phyloP scores from a whole-genome alignment of 805 yeast species.

The Spathaspora sp. region DNA sequence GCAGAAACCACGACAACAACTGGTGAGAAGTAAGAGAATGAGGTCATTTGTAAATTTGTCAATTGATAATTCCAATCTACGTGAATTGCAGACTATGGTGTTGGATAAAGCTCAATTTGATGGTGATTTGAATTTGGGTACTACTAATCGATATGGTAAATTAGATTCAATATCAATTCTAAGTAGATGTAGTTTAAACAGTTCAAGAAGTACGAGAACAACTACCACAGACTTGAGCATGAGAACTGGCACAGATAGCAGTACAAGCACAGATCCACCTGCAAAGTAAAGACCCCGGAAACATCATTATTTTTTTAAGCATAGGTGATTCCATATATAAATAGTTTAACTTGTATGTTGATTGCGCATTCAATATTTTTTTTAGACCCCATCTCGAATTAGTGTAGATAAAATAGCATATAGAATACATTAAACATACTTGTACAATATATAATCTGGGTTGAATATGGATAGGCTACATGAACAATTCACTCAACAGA shows the following conservation, averaged over 20 bases:
- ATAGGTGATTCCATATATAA: neutral
- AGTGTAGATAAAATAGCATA: neutral
- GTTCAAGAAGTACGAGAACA: conserved; percentile 1
- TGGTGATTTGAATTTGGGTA: conserved; percentile 9
- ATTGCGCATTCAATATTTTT: neutral
- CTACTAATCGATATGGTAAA: conserved; percentile 7
- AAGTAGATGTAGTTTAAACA: conserved; percentile 1
- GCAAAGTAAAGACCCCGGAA: neutral
- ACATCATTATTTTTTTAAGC: neutral
- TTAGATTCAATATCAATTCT: conserved; percentile 7
- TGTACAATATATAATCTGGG: neutral
- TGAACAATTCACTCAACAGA: neutral
- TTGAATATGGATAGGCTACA: neutral
- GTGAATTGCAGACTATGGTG: conserved; percentile 4
- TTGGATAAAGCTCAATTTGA: conserved; percentile 7
- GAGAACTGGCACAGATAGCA: neutral
- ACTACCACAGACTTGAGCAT: conserved; percentile 1
- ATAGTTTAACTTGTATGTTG: neutral
- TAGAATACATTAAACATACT: neutral
- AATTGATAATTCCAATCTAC: conserved; percentile 1
- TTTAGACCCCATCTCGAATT: neutral
- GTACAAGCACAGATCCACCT: neutral
- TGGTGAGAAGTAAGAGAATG: neutral
- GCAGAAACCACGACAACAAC: neutral
- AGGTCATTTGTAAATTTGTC: conserved; percentile 4